A percentile compares a stretch with the other conserved stretches of the same genome.
Evolutionary conservation across 2,329 filamentous ascomycete genomes (phyloP).

Genomic region (Lachnellula subtilissima): DNA sequence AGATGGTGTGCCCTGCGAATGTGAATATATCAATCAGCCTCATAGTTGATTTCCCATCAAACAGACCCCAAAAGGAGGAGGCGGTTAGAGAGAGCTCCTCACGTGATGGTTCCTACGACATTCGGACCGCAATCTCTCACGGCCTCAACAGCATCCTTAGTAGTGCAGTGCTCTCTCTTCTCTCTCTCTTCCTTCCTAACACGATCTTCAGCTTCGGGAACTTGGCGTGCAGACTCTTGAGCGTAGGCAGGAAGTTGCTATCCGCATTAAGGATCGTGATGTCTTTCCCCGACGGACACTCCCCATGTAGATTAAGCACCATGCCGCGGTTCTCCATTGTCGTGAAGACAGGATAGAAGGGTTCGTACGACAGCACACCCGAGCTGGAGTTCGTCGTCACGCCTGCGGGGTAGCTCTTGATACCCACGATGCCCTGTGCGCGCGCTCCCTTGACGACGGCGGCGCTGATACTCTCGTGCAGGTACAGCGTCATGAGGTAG

Average conservation of each 20-base stretch:
- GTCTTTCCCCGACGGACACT: slow-evolving; percentile 51
- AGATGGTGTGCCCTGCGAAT: slow-evolving; percentile 21
- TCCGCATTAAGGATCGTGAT: slow-evolving; percentile 65
- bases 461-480: slow-evolving; percentile 24
- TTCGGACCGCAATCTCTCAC: slow-evolving; percentile 72
- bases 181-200: slow-evolving; percentile 42
- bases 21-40: neutral
- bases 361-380: slow-evolving; percentile 64
- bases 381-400: slow-evolving; percentile 63
- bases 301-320: slow-evolving; percentile 91
- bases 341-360: slow-evolving; percentile 75
- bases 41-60: neutral
- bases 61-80: neutral
- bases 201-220: slow-evolving; percentile 71
- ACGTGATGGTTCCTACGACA: slow-evolving; percentile 52
- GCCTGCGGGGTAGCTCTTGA: slow-evolving; percentile 43
- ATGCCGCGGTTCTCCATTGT: slow-evolving; percentile 82
- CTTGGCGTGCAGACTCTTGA: slow-evolving; percentile 64
- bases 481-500: slow-evolving; percentile 68
- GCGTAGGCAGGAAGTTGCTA: slow-evolving; percentile 73
- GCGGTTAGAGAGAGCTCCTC: neutral
- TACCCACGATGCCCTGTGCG: slow-evolving; percentile 26
- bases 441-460: slow-evolving; percentile 24
- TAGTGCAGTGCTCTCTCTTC: slow-evolving; percentile 75
- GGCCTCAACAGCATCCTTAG: slow-evolving; percentile 71